Percentiles rank a stretch among this genome's conserved stretches.
Conservation (phyloP, 2,329 filamentous ascomycete species). For the Atkinsonella texensis region DNA sequence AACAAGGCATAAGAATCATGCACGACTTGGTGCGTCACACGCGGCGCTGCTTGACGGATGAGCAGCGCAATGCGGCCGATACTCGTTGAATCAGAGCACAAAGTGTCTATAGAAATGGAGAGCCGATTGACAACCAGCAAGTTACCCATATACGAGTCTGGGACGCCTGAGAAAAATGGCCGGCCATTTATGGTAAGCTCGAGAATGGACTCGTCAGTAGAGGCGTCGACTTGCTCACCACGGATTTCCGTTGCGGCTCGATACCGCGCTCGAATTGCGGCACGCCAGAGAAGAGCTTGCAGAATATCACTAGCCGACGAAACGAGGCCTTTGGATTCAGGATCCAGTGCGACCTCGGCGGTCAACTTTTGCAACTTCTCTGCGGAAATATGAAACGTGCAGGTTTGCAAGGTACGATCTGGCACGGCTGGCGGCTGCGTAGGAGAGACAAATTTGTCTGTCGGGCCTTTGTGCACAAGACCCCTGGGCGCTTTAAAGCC, state of each 20-base stretch:
- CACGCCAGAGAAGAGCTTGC: slow-evolving; percentile 28
- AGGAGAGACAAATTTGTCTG: slow-evolving; percentile 1
- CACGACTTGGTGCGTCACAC: slow-evolving; percentile 15
- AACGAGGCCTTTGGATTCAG: slow-evolving; percentile 13
- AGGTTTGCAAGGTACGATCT: slow-evolving; percentile 10
- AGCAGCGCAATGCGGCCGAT: slow-evolving; percentile 14
- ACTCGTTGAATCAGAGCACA: slow-evolving; percentile 17
- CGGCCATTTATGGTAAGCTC: slow-evolving; percentile 22
- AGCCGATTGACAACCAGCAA: slow-evolving; percentile 17
- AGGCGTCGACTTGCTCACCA: slow-evolving; percentile 6
- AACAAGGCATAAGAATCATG: slow-evolving; percentile 18
- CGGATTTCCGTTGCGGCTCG: slow-evolving; percentile 17
- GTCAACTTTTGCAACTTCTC: slow-evolving; percentile 19
- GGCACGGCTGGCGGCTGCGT: slow-evolving; percentile 3
- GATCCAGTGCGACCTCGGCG: slow-evolving; percentile 15
- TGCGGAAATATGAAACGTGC: slow-evolving; percentile 19
- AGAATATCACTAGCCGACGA: slow-evolving; percentile 25
- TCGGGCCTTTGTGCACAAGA: background rate
- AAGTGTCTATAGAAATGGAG: slow-evolving; percentile 12
- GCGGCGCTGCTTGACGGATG: slow-evolving; percentile 14
- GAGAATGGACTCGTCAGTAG: slow-evolving; percentile 19
- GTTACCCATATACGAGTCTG: slow-evolving; percentile 18
- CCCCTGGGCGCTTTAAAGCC: slow-evolving; percentile 9
- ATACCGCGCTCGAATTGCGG: slow-evolving; percentile 21
- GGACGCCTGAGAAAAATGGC: slow-evolving; percentile 17